Evolutionary conservation across 192 early-diverging fungal genomes (phyloP), one percentile per base, ranked within the genome.

Genomic region (Mortierella alpina): DNA sequence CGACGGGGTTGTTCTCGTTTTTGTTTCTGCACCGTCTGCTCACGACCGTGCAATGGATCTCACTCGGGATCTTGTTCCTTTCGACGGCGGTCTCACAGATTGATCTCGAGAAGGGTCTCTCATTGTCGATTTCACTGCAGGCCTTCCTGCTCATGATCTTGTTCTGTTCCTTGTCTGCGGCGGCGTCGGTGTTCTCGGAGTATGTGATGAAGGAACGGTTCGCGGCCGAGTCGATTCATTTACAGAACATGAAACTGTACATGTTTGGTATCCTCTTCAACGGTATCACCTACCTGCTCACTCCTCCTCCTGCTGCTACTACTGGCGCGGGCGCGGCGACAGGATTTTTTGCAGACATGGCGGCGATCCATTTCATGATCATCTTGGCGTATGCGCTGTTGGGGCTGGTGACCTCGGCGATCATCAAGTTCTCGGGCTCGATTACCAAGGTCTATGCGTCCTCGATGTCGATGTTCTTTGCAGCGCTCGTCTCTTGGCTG

Each of bases 141-240:
- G 82, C 75, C 18, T 78, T 83, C 41, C 51, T 78, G 23, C 53
- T 83, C 42, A 83, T 78, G 65, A 45, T 83, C 59, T 46, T 83
- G 13, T 78, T 83, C 48, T 73, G 70, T 20, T 72, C 75, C 5
- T 67, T 83, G 20, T 83, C 82, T 3, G 82, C 75, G 1, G 60
- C 54, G 13, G 82, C 82, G 7, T 78, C 75, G 10, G 82, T 83
- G 4, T 83, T 75, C 41, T 78, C 82, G 39, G 82, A 83, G 62
- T 83, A 78, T 66, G 75, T 83, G 62, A 83, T 83, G 82, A 83
- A 78, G 39, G 70, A 83, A 40, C 65, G 63, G 42, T 83, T 83
- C 41, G 66, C 65, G 4, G 60, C 69, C 9, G 82, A 83, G 57
- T 78, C 75, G 22, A 83, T 83, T 14, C 75, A 83, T 73, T 44